Conservation (phyloP, 2,329 filamentous ascomycete species). For the Fusarium oxysporum region DNA sequence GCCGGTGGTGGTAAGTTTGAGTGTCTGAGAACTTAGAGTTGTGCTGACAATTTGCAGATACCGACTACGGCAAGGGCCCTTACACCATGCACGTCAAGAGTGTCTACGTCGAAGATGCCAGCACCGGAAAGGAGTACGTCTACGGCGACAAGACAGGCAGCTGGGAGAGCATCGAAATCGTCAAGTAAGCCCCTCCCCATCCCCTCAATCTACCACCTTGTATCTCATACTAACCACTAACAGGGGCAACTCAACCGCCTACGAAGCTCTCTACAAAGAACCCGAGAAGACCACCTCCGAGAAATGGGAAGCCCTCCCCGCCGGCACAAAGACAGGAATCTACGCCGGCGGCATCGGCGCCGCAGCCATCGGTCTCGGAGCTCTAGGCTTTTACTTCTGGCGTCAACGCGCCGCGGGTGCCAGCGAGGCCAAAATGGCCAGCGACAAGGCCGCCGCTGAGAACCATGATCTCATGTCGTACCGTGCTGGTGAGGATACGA, state of each 20-base stretch:
- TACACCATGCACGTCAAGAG: slow-evolving; percentile 81
- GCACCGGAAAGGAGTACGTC: slow-evolving; percentile 72
- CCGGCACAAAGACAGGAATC: slow-evolving; percentile 63
- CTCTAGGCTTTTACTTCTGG: slow-evolving; percentile 65
- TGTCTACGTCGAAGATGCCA: slow-evolving; percentile 66
- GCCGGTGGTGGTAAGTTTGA: slow-evolving; percentile 65
- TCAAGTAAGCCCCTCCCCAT: slow-evolving; percentile 56
- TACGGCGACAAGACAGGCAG: slow-evolving; percentile 71
- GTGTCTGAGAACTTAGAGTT: rapidly evolving
- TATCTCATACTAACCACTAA: neutral
- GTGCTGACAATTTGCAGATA: slow-evolving; percentile 49
- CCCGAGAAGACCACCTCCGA: slow-evolving; percentile 60
- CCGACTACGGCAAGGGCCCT: slow-evolving; percentile 73
- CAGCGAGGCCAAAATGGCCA: slow-evolving; percentile 61
- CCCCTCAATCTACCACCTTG: no score
- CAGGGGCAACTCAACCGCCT: slow-evolving; percentile 69
- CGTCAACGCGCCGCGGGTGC: slow-evolving; percentile 65
- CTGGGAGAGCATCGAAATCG: slow-evolving; percentile 72
- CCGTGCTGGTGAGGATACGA: slow-evolving; percentile 48
- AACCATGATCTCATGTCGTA: slow-evolving; percentile 64
- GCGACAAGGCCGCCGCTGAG: slow-evolving; percentile 59
- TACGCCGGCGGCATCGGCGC: slow-evolving; percentile 61
- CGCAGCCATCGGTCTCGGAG: slow-evolving; percentile 55
- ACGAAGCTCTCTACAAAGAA: slow-evolving; percentile 55
- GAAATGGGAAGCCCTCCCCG: slow-evolving; percentile 66